A percentile compares a stretch with the other conserved stretches of the same genome.
Evolutionary conservation across 768 basidiomycete species (phyloP).

Genomic region (Suillus alpinus): DNA sequence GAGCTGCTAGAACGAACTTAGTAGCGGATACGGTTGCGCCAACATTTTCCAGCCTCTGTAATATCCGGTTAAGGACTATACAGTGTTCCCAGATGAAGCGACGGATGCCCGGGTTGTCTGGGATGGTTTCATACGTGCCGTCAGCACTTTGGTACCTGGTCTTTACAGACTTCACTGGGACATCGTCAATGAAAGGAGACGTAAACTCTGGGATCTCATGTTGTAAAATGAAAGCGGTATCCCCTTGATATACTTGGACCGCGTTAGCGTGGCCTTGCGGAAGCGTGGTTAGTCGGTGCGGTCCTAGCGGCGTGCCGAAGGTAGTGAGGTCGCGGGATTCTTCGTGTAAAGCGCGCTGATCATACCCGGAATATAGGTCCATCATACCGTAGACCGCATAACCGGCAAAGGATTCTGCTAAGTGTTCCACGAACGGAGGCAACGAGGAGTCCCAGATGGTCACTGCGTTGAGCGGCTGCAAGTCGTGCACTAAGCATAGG

Average conservation of each 20-base stretch:
- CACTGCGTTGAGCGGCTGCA: slow-evolving; percentile 38
- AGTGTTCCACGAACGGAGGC: slow-evolving; percentile 11
- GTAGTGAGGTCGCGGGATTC: slow-evolving; percentile 38
- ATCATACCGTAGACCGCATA: slow-evolving; percentile 28
- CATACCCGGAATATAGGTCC: slow-evolving; percentile 37
- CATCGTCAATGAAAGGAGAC: slow-evolving; percentile 39
- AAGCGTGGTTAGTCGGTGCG: slow-evolving; percentile 27
- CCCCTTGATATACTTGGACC: slow-evolving; percentile 39
- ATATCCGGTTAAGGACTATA: slow-evolving; percentile 31
- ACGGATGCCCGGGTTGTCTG: slow-evolving; percentile 34
- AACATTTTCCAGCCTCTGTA: slow-evolving; percentile 34
- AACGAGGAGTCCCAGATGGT: slow-evolving; percentile 31
- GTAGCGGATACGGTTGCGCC: slow-evolving; percentile 37
- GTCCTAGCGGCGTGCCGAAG: slow-evolving; percentile 38
- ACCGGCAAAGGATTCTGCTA: slow-evolving; percentile 35
- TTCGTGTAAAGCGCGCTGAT: slow-evolving; percentile 28
- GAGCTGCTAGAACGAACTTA: slow-evolving; percentile 31
- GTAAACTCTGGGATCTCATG: slow-evolving; percentile 38
- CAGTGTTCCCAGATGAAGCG: slow-evolving; percentile 41
- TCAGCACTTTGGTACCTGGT: slow-evolving; percentile 27
- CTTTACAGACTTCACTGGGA: slow-evolving; percentile 31
- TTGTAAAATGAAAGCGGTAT: slow-evolving; percentile 36
- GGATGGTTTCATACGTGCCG: slow-evolving; percentile 33
- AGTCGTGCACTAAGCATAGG: slow-evolving; percentile 34
- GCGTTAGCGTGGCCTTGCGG: slow-evolving; percentile 45